phyloP scores from a whole-genome alignment of 192 early-diverging fungal genomes.

The Entophlyctis helioformis region DNA sequence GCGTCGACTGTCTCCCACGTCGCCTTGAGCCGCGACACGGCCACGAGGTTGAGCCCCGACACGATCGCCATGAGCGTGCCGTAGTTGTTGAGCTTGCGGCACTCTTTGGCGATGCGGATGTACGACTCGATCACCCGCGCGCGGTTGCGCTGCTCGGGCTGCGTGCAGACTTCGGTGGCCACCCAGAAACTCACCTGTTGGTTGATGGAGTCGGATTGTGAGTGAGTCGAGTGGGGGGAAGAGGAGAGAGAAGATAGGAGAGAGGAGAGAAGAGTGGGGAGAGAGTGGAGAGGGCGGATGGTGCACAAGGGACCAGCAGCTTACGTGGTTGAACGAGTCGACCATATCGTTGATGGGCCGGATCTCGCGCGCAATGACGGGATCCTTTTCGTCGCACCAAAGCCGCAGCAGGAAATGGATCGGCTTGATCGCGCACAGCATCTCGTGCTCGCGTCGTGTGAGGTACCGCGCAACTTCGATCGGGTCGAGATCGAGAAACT shows the following conservation, averaged over 20 bases:
- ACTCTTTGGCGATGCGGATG: conserved; percentile 21
- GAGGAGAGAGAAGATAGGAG: no score
- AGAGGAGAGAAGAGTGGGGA: no score
- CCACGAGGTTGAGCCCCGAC: conserved; percentile 46
- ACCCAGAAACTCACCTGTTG: conserved; percentile 16
- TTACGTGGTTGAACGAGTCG: conserved; percentile 3
- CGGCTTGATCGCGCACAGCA: conserved; percentile 3
- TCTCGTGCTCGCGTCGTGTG: conserved; percentile 5
- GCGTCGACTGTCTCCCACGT: conserved; percentile 31
- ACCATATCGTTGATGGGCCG: conserved; percentile 4
- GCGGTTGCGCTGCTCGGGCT: conserved; percentile 16
- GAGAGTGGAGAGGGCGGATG: no score
- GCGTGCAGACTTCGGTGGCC: conserved; percentile 21
- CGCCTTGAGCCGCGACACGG: conserved; percentile 45
- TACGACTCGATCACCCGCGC: conserved; percentile 20
- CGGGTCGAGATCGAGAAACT: conserved; percentile 5
- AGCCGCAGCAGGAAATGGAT: conserved; percentile 3
- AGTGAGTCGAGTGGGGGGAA: no score
- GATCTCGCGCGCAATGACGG: not conserved
- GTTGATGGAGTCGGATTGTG: no score
- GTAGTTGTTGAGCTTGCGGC: conserved; percentile 33
- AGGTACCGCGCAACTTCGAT: conserved; percentile 2
- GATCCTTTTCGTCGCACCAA: conserved; percentile 4
- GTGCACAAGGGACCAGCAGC: no score
- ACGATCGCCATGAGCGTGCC: conserved; percentile 56